Base-by-base conservation (phyloP, 106 monocot genomes). In the Allium fistulosum region DNA sequence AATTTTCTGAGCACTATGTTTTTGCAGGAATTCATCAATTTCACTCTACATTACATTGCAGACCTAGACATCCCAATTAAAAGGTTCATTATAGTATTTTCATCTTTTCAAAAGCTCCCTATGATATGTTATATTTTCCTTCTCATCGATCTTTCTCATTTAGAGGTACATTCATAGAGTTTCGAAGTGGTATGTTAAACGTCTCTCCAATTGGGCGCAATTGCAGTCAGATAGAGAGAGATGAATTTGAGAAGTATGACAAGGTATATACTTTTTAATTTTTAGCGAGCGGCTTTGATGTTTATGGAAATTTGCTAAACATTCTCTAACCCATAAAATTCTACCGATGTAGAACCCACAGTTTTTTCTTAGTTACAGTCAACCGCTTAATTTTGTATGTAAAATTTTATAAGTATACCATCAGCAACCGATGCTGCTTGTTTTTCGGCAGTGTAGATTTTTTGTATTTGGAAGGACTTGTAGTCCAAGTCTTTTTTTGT, bases 141-240 rank as follows among this genome's bases (percentile, higher is more conserved):
- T 22, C 22, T 66, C 51, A 48, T 0, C 71, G 65, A 9, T 58
- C 62, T 3, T 57, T 26, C 2, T 57, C 10, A n/a, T 62, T 48
- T 59, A 97, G 96, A 80, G 96, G 96, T 17, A 97, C 96, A 72
- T 97, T 97, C 74, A 86, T 97, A 26, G 96, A 97, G 70, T 92
- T 97, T 73, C 83, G 92, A 17, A 92, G 80, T 73, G 96, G 96
- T 63, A 97, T 97, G 96, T 58, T 97, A 59, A 92, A 97, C 82
- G 86, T 97, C 63, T 97, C 96, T 13, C 96, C 96, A 58, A 97
- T 92, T 66, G 96, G 96, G 58, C 62, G 92, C 68, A 97, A 92
- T 15, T 97, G 96, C 75, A 97, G 96, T 72, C 96, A 92, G 96
- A 92, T 22, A 22, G 22, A 22, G 69, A 76, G 92, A 46, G 92